Evolutionary conservation across 2,329 filamentous ascomycete species (phyloP).

Genomic region (Pyrenophora seminiperda): DNA sequence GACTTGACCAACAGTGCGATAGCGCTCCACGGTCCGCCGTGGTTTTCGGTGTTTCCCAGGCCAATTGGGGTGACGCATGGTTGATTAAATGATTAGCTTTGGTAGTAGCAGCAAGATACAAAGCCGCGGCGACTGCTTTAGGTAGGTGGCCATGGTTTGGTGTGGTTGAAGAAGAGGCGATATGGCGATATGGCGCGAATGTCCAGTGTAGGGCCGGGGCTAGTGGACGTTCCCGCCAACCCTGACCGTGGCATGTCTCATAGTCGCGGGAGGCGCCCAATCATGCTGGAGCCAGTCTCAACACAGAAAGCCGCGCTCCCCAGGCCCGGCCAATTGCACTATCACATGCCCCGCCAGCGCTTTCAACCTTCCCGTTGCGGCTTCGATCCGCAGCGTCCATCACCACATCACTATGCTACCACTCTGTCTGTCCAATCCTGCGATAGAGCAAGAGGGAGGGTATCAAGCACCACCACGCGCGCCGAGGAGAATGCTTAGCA

Average conservation of each 20-base stretch:
- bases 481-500: conserved; percentile 14
- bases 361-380: conserved; percentile 23
- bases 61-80: neutral
- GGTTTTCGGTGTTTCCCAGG: neutral
- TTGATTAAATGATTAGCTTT: neutral
- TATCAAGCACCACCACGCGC: conserved; percentile 18
- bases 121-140: conserved; percentile 15
- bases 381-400: conserved; percentile 1
- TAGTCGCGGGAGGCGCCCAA: neutral
- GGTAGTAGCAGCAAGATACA: neutral
- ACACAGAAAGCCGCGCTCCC: neutral
- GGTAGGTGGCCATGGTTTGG: conserved; percentile 27
- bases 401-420: neutral
- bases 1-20: neutral
- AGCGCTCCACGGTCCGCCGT: neutral
- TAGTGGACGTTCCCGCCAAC: conserved; percentile 11
- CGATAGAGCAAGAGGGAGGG: neutral
- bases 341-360: conserved; percentile 6
- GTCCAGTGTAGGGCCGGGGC: conserved; percentile 4
- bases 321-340: conserved; percentile 9
- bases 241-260: conserved; percentile 1
- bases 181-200: neutral
- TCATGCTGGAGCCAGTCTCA: neutral
- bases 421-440: too few relatives aligned
- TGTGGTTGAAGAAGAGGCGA: neutral